phyloP scores from a whole-genome alignment of 495 filamentous ascomycete genomes.

The Trichoderma parareesei region DNA sequence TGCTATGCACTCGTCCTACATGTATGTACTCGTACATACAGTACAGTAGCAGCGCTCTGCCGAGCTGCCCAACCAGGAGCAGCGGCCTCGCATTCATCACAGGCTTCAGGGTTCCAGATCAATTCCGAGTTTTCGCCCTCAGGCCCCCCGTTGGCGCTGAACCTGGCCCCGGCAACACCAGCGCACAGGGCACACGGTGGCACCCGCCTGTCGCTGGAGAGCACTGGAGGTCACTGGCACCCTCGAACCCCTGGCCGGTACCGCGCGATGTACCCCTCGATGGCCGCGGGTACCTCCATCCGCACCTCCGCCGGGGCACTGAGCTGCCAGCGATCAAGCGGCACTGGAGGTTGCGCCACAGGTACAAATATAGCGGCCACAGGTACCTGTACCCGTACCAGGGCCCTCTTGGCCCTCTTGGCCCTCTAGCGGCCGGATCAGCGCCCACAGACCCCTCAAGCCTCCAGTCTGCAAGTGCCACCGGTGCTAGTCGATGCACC shows the following conservation, averaged over 20 bases:
- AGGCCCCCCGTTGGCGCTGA: background rate
- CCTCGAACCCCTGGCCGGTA: too few species aligned
- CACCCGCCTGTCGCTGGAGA: background rate
- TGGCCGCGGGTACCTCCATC: too few species aligned
- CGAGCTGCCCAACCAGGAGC: constrained; percentile 2
- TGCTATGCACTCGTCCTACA: too few species aligned
- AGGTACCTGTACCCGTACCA: background rate
- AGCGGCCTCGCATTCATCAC: background rate
- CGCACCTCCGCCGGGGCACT: too few species aligned
- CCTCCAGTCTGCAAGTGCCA: background rate
- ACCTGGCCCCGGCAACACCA: constrained; percentile 2
- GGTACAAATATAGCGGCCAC: background rate
- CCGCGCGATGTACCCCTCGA: too few species aligned
- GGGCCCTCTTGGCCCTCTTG: background rate
- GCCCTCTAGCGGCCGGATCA: constrained; percentile 7
- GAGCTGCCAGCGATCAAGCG: too few species aligned
- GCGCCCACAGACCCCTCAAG: background rate
- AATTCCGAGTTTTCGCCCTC: background rate
- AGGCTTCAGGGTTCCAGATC: too few species aligned
- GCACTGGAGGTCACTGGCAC: too few species aligned
- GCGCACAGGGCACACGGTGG: background rate
- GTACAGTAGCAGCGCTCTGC: constrained; percentile 6
- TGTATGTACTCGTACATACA: too few species aligned
- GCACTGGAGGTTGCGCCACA: too few species aligned
- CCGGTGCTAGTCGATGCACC: background rate